phyloP scores from a whole-genome alignment of 2,329 filamentous ascomycete genomes.

The Paracamarosporium sp. region DNA sequence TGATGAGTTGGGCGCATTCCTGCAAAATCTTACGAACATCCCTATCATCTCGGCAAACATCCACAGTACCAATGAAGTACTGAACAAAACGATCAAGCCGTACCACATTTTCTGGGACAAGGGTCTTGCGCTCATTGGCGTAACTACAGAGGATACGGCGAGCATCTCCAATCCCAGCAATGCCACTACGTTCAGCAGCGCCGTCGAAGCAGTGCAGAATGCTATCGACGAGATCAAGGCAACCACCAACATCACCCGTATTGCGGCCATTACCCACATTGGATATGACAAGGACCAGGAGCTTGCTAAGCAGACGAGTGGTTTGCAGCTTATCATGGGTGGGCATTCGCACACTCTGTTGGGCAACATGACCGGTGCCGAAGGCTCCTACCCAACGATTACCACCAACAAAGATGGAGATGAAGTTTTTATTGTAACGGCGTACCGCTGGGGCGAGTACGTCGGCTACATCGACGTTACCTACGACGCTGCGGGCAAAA shows the following conservation, averaged over 20 bases:
- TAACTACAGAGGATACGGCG: constrained; percentile 66
- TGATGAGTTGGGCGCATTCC: constrained; percentile 66
- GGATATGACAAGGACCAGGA: constrained; percentile 70
- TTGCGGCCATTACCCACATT: constrained; percentile 71
- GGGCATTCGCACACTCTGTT: constrained; percentile 66
- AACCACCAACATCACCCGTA: constrained; percentile 68
- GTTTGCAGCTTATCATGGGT: constrained; percentile 72
- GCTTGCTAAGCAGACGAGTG: constrained; percentile 65
- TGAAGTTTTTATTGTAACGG: constrained; percentile 72
- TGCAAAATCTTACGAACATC: constrained; percentile 67
- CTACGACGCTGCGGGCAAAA: constrained; percentile 66
- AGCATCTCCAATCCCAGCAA: constrained; percentile 65
- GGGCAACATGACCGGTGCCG: constrained; percentile 64
- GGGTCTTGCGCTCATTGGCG: constrained; percentile 68
- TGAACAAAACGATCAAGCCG: constrained; percentile 70
- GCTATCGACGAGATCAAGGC: constrained; percentile 67
- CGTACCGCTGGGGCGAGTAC: constrained; percentile 73
- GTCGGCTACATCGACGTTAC: constrained; percentile 72
- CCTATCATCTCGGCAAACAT: constrained; percentile 70
- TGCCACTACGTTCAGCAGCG: constrained; percentile 65
- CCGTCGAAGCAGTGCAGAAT: constrained; percentile 64
- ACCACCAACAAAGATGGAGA: constrained; percentile 66
- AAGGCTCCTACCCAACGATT: constrained; percentile 70
- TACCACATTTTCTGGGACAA: constrained; percentile 70
- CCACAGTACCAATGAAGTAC: constrained; percentile 62